These are phyloP conservation scores for Medicago lupulina DNA, from an alignment of 306 rosid genomes.

Conservation along the genomic window DNA sequence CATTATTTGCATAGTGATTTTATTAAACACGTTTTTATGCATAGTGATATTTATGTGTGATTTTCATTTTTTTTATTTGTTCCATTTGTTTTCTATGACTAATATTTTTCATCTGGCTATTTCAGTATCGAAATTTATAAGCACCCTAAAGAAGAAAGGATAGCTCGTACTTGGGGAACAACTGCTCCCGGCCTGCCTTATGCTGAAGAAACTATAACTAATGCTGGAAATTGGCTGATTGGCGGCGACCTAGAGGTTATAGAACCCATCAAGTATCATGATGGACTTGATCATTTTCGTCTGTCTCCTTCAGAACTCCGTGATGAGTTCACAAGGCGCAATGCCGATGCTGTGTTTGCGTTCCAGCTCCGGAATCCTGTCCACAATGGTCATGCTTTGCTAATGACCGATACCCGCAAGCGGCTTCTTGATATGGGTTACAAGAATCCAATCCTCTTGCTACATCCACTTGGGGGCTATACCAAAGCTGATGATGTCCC, in stretches of 20 bases:
- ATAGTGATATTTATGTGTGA: neutral
- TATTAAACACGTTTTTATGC: neutral
- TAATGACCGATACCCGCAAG: constrained; percentile 95
- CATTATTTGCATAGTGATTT: neutral
- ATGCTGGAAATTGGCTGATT: constrained; percentile 92
- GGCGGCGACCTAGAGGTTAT: constrained; percentile 98
- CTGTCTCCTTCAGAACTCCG: constrained; percentile 90
- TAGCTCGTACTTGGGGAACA: constrained; percentile 97
- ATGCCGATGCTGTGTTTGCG: constrained; percentile 97
- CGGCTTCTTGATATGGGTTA: constrained; percentile 97
- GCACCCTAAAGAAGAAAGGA: constrained; percentile 96
- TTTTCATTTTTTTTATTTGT: neutral
- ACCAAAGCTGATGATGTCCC: constrained; percentile 99
- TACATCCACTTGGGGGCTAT: constrained; percentile 96
- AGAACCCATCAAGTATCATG: constrained; percentile 81
- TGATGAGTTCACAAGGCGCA: constrained; percentile 76
- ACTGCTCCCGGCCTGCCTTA: constrained; percentile 91
- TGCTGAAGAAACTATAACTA: constrained; percentile 78
- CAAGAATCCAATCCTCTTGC: constrained; percentile 93
- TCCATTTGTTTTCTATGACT: constrained; percentile 34
- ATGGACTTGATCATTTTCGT: constrained; percentile 93
- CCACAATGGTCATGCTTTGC: constrained; percentile 97
- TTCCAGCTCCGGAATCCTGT: constrained; percentile 97
- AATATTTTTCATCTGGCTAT: constrained; percentile 36
- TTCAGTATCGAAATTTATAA: constrained; percentile 91